Evolutionary conservation across 768 basidiomycete species (phyloP).

Genomic region (Tylopilus sp.): DNA sequence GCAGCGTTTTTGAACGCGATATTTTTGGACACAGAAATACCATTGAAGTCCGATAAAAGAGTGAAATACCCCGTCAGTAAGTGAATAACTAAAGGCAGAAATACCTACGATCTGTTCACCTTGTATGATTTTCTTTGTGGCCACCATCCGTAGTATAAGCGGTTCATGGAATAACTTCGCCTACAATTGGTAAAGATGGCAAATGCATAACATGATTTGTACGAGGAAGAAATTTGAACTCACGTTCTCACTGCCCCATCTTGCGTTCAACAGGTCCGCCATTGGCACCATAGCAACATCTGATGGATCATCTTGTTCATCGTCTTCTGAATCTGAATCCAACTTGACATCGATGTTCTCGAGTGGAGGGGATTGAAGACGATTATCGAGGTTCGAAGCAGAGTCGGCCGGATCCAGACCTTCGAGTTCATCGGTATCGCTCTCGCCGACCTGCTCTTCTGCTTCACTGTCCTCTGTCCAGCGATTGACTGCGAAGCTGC

Average conservation of each 20-base stretch:
- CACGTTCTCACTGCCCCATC: constrained; percentile 82
- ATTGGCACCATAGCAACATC: constrained; percentile 92
- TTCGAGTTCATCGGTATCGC: constrained; percentile 29
- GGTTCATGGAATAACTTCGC: constrained; percentile 84
- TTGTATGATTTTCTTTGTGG: constrained; percentile 66
- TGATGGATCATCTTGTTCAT: constrained; percentile 52
- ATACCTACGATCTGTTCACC: constrained; percentile 84
- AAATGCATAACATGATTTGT: background rate
- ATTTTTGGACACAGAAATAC: background rate
- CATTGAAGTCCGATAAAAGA: background rate
- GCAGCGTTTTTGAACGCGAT: background rate
- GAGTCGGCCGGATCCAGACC: constrained; percentile 24
- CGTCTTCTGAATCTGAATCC: constrained; percentile 39
- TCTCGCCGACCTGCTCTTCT: constrained; percentile 17
- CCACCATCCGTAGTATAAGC: constrained; percentile 68
- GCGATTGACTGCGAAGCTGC: constrained; percentile 83
- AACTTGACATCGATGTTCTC: constrained; percentile 26
- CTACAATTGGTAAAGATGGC: constrained; percentile 36
- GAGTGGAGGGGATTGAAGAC: constrained; percentile 2
- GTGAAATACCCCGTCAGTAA: background rate
- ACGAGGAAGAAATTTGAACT: constrained; percentile 17
- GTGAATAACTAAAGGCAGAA: background rate
- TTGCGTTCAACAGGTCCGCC: constrained; percentile 94
- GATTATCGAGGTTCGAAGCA: constrained; percentile 31
- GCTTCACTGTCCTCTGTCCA: constrained; percentile 41